Evolutionary conservation across 2,329 filamentous ascomycete genomes (phyloP).

Genomic region (Trichophaea hybrida): DNA sequence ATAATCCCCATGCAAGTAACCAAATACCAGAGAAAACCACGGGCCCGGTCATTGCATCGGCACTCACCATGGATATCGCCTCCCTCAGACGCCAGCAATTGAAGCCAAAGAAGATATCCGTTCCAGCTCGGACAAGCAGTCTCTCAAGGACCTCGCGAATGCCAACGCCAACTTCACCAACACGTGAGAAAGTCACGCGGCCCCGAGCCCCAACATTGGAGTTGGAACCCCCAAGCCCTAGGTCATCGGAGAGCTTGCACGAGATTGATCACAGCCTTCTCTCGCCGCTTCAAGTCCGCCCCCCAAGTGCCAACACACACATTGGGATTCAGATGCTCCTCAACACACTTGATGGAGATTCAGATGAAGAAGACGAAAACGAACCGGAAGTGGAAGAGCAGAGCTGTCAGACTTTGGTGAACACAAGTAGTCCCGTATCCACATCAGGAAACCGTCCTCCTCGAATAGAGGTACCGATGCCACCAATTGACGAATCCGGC

Average conservation of each 20-base stretch:
- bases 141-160: not conserved
- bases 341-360: not conserved
- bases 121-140: not conserved
- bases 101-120: not conserved
- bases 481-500: not conserved
- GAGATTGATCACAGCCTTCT: not conserved
- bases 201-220: not conserved
- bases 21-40: not conserved
- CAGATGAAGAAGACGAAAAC: not conserved
- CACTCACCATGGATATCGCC: not conserved
- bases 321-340: conserved; percentile 1
- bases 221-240: no score
- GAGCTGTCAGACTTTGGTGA: not conserved
- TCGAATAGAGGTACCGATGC: not conserved
- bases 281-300: not conserved
- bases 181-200: not conserved
- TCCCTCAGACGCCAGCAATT: not conserved
- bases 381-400: not conserved
- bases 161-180: not conserved
- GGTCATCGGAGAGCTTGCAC: not conserved
- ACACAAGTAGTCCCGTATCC: not conserved
- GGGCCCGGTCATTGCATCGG: not conserved
- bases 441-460: not conserved
- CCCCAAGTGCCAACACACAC: not conserved
- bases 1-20: not conserved